These are phyloP conservation scores for Dysphania ambrosioides DNA, from an alignment of 148 eudicot genomes.

Conservation along the genomic window DNA sequence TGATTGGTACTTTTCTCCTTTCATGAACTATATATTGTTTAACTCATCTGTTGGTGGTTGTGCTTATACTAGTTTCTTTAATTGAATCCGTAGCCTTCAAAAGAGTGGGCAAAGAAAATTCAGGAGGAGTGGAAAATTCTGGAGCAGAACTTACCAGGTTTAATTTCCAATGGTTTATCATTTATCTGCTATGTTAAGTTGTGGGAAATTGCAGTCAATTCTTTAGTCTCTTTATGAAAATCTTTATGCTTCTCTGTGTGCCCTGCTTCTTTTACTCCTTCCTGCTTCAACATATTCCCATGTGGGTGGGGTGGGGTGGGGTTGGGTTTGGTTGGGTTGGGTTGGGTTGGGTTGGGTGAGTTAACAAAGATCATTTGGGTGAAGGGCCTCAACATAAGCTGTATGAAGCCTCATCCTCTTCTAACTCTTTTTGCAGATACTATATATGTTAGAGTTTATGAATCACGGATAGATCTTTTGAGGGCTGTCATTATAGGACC, in stretches of 20 bases:
- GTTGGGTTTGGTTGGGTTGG: not conserved
- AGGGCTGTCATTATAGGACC: conserved; percentile 74
- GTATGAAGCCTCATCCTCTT: conserved; percentile 2
- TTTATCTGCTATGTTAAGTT: not conserved
- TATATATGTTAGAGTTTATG: conserved; percentile 65
- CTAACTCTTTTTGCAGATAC: conserved; percentile 43
- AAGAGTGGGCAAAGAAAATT: conserved; percentile 64
- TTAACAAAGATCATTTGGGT: not conserved
- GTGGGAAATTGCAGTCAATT: not conserved
- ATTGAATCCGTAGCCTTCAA: conserved; percentile 43
- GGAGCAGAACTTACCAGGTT: conserved; percentile 76
- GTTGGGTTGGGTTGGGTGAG: not conserved
- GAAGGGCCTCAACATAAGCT: not conserved
- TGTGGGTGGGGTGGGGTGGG: not conserved
- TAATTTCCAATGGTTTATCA: conserved; percentile 4
- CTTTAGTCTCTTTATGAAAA: not conserved
- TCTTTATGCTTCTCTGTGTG: not conserved
- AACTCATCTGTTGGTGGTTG: not conserved
- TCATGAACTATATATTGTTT: not conserved
- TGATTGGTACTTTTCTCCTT: not conserved
- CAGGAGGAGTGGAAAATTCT: conserved; percentile 85
- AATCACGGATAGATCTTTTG: conserved; percentile 69
- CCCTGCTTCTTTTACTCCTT: not conserved
- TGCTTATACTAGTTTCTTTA: conserved; percentile 11
- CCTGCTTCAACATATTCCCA: not conserved